Evolutionary conservation across 495 filamentous ascomycete species (phyloP).

Genomic region (Penicillium desertorum): DNA sequence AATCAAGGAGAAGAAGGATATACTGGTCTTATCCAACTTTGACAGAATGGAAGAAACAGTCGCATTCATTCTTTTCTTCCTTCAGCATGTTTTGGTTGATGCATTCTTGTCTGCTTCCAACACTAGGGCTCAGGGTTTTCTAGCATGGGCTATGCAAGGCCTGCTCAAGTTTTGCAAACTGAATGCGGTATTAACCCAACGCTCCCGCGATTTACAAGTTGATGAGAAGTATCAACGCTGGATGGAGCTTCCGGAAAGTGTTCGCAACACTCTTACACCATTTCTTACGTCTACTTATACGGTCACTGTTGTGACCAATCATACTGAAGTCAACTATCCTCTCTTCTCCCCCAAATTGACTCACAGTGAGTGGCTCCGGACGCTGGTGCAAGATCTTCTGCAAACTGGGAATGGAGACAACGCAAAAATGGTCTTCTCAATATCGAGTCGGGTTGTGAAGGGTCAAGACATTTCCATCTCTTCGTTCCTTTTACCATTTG

Average conservation of each 20-base stretch:
- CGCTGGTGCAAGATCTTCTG: constrained; percentile 77
- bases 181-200: constrained; percentile 54
- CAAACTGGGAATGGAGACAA: constrained; percentile 68
- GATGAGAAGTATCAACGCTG: constrained; percentile 67
- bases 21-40: constrained; percentile 86
- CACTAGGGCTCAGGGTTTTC: constrained; percentile 80
- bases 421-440: constrained; percentile 71
- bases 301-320: constrained; percentile 56
- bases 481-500: constrained; percentile 82
- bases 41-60: constrained; percentile 72
- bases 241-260: constrained; percentile 68
- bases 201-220: constrained; percentile 51
- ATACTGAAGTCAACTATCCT: constrained; percentile 66
- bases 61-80: constrained; percentile 79
- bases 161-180: constrained; percentile 75
- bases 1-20: constrained; percentile 69
- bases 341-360: constrained; percentile 61
- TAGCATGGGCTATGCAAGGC: constrained; percentile 92
- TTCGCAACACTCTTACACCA: constrained; percentile 77
- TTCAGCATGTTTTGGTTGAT: constrained; percentile 85
- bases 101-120: constrained; percentile 87
- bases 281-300: constrained; percentile 80
- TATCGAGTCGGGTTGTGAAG: constrained; percentile 74
- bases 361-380: constrained; percentile 80
- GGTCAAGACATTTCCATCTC: constrained; percentile 80